A percentile compares a stretch with the other conserved stretches of the same genome.
These are phyloP conservation scores for Xylaria sp. DNA, from an alignment of 2,329 filamentous ascomycete species.

Conservation along the genomic window DNA sequence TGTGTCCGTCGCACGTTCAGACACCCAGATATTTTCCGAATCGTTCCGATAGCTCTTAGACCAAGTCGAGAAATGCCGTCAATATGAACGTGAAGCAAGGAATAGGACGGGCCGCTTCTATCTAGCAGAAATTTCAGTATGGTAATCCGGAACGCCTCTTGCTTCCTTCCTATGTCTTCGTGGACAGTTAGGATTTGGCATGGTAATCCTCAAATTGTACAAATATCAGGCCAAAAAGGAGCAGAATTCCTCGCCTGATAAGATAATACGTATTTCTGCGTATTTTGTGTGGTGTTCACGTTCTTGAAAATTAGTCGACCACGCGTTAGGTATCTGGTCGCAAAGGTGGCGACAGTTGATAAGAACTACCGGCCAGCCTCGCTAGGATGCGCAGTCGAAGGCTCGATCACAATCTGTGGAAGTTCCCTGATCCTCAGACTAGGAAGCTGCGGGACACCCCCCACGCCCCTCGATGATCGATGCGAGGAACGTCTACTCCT, in stretches of 20 bases:
- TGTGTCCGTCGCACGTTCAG: slow-evolving; percentile 14
- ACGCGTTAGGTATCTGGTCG: neutral
- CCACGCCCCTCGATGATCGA: slow-evolving; percentile 51
- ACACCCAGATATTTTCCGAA: slow-evolving; percentile 34
- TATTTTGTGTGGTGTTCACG: neutral
- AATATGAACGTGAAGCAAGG: neutral
- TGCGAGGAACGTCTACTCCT: slow-evolving; percentile 42
- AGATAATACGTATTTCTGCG: slow-evolving; percentile 4
- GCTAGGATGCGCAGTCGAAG: slow-evolving; percentile 56
- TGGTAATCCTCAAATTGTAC: slow-evolving; percentile 24
- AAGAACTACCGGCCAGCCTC: slow-evolving; percentile 34
- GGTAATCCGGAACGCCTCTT: slow-evolving; percentile 27
- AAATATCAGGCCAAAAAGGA: slow-evolving; percentile 5
- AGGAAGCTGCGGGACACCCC: slow-evolving; percentile 61
- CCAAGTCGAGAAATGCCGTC: neutral
- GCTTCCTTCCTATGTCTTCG: slow-evolving; percentile 17
- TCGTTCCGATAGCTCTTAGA: slow-evolving; percentile 33
- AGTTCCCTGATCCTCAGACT: slow-evolving; percentile 62
- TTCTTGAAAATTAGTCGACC: neutral
- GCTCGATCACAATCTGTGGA: slow-evolving; percentile 70
- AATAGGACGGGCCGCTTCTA: slow-evolving; percentile 5
- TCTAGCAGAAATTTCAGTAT: slow-evolving; percentile 10
- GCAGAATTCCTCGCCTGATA: neutral
- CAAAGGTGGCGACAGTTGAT: neutral
- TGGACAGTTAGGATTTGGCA: neutral